These are phyloP conservation scores for Beauveria asiatica DNA, from an alignment of 2,329 filamentous ascomycete species.

Conservation along the genomic window DNA sequence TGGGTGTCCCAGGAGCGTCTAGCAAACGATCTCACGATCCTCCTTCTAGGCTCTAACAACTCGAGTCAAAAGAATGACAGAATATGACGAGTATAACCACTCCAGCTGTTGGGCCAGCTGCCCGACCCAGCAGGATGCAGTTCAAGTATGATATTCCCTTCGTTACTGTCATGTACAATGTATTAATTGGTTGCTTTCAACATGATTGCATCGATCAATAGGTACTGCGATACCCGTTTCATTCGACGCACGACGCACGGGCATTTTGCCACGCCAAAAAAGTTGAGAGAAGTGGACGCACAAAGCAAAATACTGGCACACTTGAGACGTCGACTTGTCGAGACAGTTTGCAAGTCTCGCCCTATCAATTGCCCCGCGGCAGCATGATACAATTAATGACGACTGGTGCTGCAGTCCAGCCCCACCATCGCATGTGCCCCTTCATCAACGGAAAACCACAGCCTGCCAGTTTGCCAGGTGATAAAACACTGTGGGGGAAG, in stretches of 20 bases:
- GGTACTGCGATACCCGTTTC: background rate
- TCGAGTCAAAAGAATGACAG: too few species aligned
- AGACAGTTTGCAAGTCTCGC: background rate
- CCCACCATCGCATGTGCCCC: slow-evolving; percentile 1
- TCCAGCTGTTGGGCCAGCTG: background rate
- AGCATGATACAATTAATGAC: background rate
- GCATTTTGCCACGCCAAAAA: background rate
- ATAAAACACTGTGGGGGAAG: slow-evolving; percentile 8
- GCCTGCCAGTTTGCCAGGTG: background rate
- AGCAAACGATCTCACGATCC: too few species aligned
- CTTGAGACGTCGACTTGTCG: background rate
- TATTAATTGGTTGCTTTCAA: background rate
- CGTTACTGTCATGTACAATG: background rate
- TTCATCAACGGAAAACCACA: background rate
- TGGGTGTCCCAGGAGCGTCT: too few species aligned
- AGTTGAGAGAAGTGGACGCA: background rate
- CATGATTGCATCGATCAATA: background rate
- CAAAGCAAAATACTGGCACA: background rate
- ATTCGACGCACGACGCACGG: background rate
- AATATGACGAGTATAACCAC: too few species aligned
- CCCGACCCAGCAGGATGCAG: background rate
- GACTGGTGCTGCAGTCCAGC: background rate
- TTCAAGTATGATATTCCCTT: background rate
- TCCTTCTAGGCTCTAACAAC: too few species aligned
- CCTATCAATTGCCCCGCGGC: background rate